These are phyloP conservation scores for Zopfia rhizophila DNA, from an alignment of 2,329 filamentous ascomycete genomes.

Conservation along the genomic window DNA sequence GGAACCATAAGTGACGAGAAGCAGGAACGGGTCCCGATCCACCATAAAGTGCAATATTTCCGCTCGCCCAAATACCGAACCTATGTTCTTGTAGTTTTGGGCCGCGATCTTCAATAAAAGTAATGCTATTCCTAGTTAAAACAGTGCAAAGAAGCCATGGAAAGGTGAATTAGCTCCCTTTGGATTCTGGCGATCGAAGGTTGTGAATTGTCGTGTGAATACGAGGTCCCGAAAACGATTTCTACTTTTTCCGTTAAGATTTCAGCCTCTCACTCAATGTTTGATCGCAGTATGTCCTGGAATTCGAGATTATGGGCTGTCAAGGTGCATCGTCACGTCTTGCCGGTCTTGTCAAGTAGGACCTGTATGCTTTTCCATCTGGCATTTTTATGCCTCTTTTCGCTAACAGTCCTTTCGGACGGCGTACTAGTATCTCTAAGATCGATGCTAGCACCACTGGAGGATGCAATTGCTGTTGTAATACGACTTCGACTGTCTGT, in stretches of 20 bases:
- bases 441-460: slow-evolving; percentile 30
- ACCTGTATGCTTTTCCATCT: slow-evolving; percentile 58
- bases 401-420: no score
- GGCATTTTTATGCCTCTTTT: no score
- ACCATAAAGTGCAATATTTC: slow-evolving; percentile 79
- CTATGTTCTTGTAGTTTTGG: slow-evolving; percentile 74
- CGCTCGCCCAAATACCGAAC: slow-evolving; percentile 74
- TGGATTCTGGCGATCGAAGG: slow-evolving; percentile 78
- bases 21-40: slow-evolving; percentile 61
- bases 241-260: slow-evolving; percentile 47
- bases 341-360: slow-evolving; percentile 57
- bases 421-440: no score
- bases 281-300: slow-evolving; percentile 56
- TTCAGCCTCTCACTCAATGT: slow-evolving; percentile 55
- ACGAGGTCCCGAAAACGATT: slow-evolving; percentile 66
- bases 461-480: slow-evolving; percentile 38
- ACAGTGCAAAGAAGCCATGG: slow-evolving; percentile 81
- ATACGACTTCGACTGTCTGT: slow-evolving; percentile 37
- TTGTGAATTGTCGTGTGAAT: slow-evolving; percentile 77
- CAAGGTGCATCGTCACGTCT: slow-evolving; percentile 59
- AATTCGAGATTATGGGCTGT: slow-evolving; percentile 62
- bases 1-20: slow-evolving; percentile 71
- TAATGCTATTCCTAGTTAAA: slow-evolving; percentile 77
- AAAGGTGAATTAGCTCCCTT: slow-evolving; percentile 74
- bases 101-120: slow-evolving; percentile 74